Evolutionary conservation across 2,329 filamentous ascomycete species (phyloP).

Genomic region (Thelonectria blattea): DNA sequence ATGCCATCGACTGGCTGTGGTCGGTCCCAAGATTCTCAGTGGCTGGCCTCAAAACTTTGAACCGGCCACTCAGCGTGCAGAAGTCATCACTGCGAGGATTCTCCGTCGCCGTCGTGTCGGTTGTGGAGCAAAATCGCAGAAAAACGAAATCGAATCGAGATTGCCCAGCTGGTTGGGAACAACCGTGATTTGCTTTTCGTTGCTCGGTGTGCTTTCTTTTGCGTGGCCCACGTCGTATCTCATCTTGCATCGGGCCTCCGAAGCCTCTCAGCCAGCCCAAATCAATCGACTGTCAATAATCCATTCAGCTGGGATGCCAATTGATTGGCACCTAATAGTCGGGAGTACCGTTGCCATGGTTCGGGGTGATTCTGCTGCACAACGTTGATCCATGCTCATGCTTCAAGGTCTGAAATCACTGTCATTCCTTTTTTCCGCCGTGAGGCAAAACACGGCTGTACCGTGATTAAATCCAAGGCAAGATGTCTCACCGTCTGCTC

Average conservation of each 20-base stretch:
- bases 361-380: background rate
- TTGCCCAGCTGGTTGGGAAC: constrained; percentile 9
- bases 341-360: background rate
- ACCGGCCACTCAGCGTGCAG: constrained; percentile 17
- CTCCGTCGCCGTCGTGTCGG: constrained; percentile 9
- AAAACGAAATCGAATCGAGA: constrained; percentile 8
- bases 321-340: background rate
- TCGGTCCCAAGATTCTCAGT: constrained; percentile 11
- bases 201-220: background rate
- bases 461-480: too few species aligned
- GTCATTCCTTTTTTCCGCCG: too few species aligned
- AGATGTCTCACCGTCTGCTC: background rate
- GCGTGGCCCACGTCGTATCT: background rate
- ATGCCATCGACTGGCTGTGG: constrained; percentile 19
- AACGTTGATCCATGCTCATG: too few species aligned
- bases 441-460: too few species aligned
- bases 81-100: background rate
- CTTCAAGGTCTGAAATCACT: too few species aligned
- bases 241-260: constrained; percentile 12
- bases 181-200: background rate
- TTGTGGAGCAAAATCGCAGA: constrained; percentile 5
- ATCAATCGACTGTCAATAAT: background rate
- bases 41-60: constrained; percentile 4
- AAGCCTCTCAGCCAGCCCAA: constrained; percentile 12
- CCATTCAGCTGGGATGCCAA: constrained; percentile 14